Percentiles rank a stretch among this genome's conserved stretches.
Evolutionary conservation across 2,329 filamentous ascomycete genomes (phyloP).

Genomic region (Clarireedia homoeocarpa): DNA sequence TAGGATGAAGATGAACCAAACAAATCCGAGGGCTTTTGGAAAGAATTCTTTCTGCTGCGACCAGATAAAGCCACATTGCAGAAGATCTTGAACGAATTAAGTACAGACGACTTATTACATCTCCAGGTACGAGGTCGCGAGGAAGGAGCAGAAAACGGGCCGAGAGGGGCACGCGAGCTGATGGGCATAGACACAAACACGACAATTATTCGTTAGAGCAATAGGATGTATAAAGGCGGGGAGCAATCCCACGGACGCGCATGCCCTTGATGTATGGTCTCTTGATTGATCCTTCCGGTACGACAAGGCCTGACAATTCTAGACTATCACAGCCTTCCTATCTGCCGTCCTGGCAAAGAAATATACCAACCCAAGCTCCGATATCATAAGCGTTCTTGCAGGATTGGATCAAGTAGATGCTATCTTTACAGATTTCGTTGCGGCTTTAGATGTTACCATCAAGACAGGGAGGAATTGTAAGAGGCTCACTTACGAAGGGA

Average conservation of each 20-base stretch:
- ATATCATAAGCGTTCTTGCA: conserved; percentile 83
- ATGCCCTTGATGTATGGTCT: conserved; percentile 73
- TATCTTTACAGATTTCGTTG: conserved; percentile 83
- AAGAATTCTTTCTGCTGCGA: conserved; percentile 85
- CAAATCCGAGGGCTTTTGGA: conserved; percentile 87
- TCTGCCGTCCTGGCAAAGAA: conserved; percentile 75
- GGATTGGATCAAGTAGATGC: conserved; percentile 83
- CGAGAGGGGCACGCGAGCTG: conserved; percentile 8
- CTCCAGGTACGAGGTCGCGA: conserved; percentile 46
- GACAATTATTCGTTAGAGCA: conserved; percentile 66
- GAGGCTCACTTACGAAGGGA: conserved; percentile 11
- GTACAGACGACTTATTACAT: conserved; percentile 67
- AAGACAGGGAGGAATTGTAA: conserved; percentile 64
- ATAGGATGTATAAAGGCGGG: conserved; percentile 58
- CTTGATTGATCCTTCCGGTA: conserved; percentile 1
- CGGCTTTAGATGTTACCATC: conserved; percentile 73
- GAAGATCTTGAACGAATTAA: conserved; percentile 59
- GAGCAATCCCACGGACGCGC: conserved; percentile 55
- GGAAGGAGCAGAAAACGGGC: neutral
- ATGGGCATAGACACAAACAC: conserved; percentile 26
- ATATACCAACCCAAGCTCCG: conserved; percentile 91
- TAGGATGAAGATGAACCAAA: conserved; percentile 59
- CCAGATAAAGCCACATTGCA: conserved; percentile 67
- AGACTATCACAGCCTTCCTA: conserved; percentile 89
- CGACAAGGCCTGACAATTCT: conserved; percentile 36